phyloP scores from a whole-genome alignment of 192 early-diverging fungal genomes.

The Spizellomyces punctatus region DNA sequence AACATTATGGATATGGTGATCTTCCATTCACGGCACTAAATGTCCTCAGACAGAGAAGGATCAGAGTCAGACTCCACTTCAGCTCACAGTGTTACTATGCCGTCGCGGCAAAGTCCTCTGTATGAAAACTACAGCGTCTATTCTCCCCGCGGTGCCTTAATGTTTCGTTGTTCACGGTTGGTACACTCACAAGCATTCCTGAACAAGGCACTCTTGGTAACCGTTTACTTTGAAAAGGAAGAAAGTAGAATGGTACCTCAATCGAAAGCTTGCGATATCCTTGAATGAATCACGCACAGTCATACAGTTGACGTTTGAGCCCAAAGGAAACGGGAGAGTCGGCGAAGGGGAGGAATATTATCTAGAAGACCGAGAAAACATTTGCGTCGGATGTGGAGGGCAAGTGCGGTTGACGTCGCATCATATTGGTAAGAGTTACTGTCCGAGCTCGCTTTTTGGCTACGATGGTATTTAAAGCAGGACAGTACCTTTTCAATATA shows the following conservation, averaged over 20 bases:
- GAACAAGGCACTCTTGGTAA: not conserved
- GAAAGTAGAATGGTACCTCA: constrained; percentile 33
- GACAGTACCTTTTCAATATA: constrained; percentile 22
- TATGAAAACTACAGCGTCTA: constrained; percentile 31
- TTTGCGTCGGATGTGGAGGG: constrained; percentile 20
- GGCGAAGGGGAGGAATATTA: constrained; percentile 16
- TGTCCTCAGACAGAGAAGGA: too few species aligned
- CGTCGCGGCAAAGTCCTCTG: constrained; percentile 8
- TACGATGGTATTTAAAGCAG: not conserved
- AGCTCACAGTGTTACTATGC: constrained; percentile 4
- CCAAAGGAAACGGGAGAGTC: constrained; percentile 16
- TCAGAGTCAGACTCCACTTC: too few species aligned
- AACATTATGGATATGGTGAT: too few species aligned
- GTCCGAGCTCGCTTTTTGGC: too few species aligned
- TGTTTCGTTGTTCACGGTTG: constrained; percentile 23
- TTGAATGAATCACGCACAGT: not conserved
- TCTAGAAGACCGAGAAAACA: constrained; percentile 25
- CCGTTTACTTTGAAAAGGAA: constrained; percentile 9
- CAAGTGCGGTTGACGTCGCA: constrained; percentile 1
- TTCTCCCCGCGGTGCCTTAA: constrained; percentile 5
- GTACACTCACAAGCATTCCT: not conserved
- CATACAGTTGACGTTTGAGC: constrained; percentile 26
- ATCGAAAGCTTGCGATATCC: constrained; percentile 3
- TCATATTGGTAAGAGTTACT: constrained; percentile 20
- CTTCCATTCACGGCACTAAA: too few species aligned